Conservation (phyloP, 2,329 filamentous ascomycete genomes). For the Aphanoascus verrucosus region DNA sequence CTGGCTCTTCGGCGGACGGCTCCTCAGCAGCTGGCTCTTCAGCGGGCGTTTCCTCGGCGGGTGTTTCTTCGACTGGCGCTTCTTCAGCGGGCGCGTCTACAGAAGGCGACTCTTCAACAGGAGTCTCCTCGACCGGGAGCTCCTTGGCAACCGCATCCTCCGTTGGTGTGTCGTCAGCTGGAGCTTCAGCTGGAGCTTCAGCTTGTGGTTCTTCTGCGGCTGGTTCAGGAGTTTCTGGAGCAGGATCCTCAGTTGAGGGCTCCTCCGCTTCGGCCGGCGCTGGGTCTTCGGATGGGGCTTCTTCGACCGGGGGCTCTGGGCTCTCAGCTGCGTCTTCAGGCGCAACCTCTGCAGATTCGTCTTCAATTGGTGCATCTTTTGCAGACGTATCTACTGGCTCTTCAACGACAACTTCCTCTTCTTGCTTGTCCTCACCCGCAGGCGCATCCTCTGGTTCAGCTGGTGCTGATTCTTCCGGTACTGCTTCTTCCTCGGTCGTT, state of each 20-base stretch:
- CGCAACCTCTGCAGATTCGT: neutral
- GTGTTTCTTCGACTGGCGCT: neutral
- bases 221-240: neutral
- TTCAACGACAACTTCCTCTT: too few species aligned
- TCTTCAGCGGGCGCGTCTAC: neutral
- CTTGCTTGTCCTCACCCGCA: too few species aligned
- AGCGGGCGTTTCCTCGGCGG: neutral
- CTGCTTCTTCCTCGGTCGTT: neutral
- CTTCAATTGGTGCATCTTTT: neutral
- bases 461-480: constrained; percentile 1
- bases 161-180: too few species aligned
- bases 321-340: neutral
- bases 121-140: too few species aligned
- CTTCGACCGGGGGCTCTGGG: neutral
- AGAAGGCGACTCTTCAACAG: neutral
- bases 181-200: too few species aligned
- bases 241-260: neutral
- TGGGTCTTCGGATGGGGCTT: constrained; percentile 8
- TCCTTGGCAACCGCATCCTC: too few species aligned
- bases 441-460: neutral
- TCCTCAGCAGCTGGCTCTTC: constrained; percentile 7
- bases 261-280: neutral
- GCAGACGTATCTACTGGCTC: too few species aligned
- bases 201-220: neutral
- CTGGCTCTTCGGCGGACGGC: neutral